These are phyloP conservation scores for Suillus luteus DNA, from an alignment of 768 basidiomycete species.

Conservation along the genomic window DNA sequence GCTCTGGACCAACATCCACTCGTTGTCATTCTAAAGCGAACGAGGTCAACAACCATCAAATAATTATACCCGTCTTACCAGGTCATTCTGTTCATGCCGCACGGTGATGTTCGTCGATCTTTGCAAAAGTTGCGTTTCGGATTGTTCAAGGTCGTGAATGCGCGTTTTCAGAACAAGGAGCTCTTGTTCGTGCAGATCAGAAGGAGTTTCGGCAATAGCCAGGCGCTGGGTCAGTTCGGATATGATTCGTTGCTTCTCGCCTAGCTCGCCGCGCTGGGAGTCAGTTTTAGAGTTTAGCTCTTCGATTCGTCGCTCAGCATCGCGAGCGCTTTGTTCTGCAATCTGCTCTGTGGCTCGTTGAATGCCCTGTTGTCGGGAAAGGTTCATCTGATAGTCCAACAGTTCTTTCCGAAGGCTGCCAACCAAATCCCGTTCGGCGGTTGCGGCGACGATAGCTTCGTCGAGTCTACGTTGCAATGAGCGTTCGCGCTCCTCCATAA, in stretches of 20 bases:
- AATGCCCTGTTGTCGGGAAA: constrained; percentile 30
- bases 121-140: constrained; percentile 30
- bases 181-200: constrained; percentile 33
- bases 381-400: constrained; percentile 17
- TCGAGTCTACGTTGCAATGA: constrained; percentile 21
- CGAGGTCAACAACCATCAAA: constrained; percentile 8
- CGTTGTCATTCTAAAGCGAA: constrained; percentile 44
- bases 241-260: constrained; percentile 20
- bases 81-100: constrained; percentile 47
- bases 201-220: constrained; percentile 24
- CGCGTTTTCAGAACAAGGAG: constrained; percentile 22
- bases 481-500: constrained; percentile 26
- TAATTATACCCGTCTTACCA: constrained; percentile 39
- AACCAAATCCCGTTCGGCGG: constrained; percentile 17
- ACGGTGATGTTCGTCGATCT: constrained; percentile 30
- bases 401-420: constrained; percentile 10
- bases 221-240: constrained; percentile 28
- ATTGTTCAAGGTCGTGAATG: constrained; percentile 29
- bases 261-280: constrained; percentile 25
- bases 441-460: constrained; percentile 12
- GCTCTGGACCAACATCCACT: constrained; percentile 50
- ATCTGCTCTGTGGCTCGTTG: constrained; percentile 25
- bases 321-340: constrained; percentile 25
- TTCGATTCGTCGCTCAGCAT: constrained; percentile 21
- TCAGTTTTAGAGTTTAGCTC: constrained; percentile 24